Conservation (phyloP, 306 rosid species). For the Acacia confusa region DNA sequence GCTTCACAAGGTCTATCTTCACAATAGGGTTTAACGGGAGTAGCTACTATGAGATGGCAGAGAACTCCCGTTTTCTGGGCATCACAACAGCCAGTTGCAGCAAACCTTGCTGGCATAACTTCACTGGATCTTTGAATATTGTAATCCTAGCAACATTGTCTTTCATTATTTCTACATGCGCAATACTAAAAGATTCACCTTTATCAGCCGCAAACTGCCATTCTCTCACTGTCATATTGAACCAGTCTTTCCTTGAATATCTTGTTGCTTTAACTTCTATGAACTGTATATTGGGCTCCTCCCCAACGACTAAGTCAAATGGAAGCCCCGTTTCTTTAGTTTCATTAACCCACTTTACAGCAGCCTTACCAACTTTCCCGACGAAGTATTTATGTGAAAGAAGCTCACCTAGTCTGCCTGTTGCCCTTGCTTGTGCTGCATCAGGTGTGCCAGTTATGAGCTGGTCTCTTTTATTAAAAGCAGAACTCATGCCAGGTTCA, state of each 20-base stretch:
- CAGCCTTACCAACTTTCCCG: constrained; percentile 42
- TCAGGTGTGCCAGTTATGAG: constrained; percentile 55
- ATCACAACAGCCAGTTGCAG: constrained; percentile 66
- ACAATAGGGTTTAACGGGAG: not conserved
- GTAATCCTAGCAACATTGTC: constrained; percentile 56
- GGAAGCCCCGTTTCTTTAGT: constrained; percentile 70
- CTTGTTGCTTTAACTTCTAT: constrained; percentile 91
- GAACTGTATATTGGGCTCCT: constrained; percentile 46
- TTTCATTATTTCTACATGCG: constrained; percentile 54
- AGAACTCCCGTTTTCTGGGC: constrained; percentile 55
- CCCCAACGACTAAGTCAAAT: constrained; percentile 60
- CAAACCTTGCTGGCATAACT: constrained; percentile 61
- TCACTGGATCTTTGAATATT: constrained; percentile 65
- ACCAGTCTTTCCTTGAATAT: constrained; percentile 82
- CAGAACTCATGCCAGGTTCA: constrained; percentile 18
- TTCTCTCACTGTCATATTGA: constrained; percentile 64
- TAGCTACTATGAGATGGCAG: constrained; percentile 43
- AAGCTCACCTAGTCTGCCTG: constrained; percentile 75
- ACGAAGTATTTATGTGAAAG: constrained; percentile 65
- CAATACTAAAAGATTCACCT: constrained; percentile 75
- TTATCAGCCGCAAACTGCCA: constrained; percentile 80
- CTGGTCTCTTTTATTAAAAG: constrained; percentile 43
- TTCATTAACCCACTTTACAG: constrained; percentile 81
- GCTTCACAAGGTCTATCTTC: constrained; percentile 8
- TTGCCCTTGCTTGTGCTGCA: constrained; percentile 46